Conservation (phyloP, 1,284 basidiomycete species). For the Microbotryum silenes-acaulis region DNA sequence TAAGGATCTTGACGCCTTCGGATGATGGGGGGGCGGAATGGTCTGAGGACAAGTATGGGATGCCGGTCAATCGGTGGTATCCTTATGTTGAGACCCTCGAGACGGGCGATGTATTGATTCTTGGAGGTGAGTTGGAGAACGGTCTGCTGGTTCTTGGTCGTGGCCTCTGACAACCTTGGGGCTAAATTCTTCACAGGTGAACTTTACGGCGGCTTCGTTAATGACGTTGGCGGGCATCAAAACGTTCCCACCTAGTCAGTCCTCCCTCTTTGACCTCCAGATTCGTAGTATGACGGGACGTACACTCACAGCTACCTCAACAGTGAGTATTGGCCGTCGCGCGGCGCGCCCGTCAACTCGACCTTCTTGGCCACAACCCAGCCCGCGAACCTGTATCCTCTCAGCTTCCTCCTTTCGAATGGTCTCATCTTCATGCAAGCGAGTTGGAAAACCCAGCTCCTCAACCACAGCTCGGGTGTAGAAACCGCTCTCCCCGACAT, state of each 20-base stretch:
- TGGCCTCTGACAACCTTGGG: constrained; percentile 32
- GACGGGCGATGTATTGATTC: constrained; percentile 48
- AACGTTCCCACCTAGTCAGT: constrained; percentile 61
- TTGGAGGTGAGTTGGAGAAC: constrained; percentile 15
- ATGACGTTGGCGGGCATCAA: constrained; percentile 59
- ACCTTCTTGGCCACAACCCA: constrained; percentile 15
- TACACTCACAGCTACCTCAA: constrained; percentile 43
- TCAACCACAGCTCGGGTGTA: constrained; percentile 56
- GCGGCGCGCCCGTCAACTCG: constrained; percentile 10
- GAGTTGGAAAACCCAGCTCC: constrained; percentile 40
- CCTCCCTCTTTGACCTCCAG: constrained; percentile 62
- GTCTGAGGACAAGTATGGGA: constrained; percentile 49
- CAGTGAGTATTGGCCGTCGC: constrained; percentile 14
- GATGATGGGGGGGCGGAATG: constrained; percentile 59
- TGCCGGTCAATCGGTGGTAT: constrained; percentile 61
- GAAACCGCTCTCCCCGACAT: constrained; percentile 48
- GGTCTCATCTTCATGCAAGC: constrained; percentile 52
- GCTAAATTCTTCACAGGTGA: constrained; percentile 47
- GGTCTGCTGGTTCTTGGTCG: constrained; percentile 28
- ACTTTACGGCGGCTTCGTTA: constrained; percentile 60
- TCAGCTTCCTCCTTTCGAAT: constrained; percentile 73
- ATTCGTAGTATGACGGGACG: constrained; percentile 34
- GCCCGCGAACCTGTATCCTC: constrained; percentile 64
- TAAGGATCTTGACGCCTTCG: constrained; percentile 63
- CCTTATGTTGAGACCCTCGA: constrained; percentile 48